Evolutionary conservation across 129 eudicot genomes (phyloP).

Genomic region (Chrysanthemum makinoi): DNA sequence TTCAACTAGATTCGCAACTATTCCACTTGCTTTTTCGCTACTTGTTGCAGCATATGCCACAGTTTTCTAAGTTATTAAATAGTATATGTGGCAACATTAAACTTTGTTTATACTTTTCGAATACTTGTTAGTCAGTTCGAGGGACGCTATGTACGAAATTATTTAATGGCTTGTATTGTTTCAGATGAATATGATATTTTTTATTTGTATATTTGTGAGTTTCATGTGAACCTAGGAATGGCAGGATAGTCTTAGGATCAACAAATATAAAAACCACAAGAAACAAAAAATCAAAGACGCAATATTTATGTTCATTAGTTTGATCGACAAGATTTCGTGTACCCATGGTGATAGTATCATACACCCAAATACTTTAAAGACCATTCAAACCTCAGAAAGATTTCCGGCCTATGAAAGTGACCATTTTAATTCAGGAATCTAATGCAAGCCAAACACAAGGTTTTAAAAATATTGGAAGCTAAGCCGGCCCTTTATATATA

Average conservation of each 20-base stretch:
- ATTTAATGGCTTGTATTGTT: constrained; percentile 4
- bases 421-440: too few relatives aligned
- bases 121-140: constrained; percentile 11
- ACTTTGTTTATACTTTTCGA: constrained; percentile 11
- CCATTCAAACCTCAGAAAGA: too few relatives aligned
- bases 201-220: not conserved
- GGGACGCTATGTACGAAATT: constrained; percentile 20
- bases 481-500: not conserved
- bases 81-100: not conserved
- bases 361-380: too few relatives aligned
- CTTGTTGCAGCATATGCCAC: constrained; percentile 6
- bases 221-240: not conserved
- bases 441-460: not conserved
- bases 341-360: too few relatives aligned
- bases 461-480: not conserved
- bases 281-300: not conserved
- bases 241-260: not conserved
- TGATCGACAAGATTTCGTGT: too few relatives aligned
- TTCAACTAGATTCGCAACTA: constrained; percentile 38
- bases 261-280: not conserved
- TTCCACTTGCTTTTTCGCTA: constrained; percentile 13
- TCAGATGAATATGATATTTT: not conserved
- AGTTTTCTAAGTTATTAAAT: constrained; percentile 3
- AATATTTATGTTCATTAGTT: not conserved
- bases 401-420: too few relatives aligned